Evolutionary conservation across 2,329 filamentous ascomycete genomes (phyloP), one percentile per base, ranked within the genome.

Genomic region (Curvularia lunata): DNA sequence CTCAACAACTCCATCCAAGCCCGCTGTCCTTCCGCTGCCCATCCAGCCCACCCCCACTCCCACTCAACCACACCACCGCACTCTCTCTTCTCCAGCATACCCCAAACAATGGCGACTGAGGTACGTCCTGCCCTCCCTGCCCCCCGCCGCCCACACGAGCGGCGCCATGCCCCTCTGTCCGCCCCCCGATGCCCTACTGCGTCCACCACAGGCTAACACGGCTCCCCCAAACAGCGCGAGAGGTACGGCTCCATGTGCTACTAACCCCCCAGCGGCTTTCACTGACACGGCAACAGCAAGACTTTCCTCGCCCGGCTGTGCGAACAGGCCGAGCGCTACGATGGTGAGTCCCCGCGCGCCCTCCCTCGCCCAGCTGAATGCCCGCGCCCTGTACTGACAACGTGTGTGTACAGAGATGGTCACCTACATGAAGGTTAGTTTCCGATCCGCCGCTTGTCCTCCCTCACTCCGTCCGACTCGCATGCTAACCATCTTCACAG

Each of bases 311-410:
- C 95, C 82, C 90, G 95, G 85, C 92, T 99, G 80, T 98, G 95
- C 87, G 95, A 98, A 91, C 95, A 99, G 89, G 95, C 95, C 80
- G 95, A 98, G 88, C 94, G 94, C 80, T 99, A 99, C 84, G 94
- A 99, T 94, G 95, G 86, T 88, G 80, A 81, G 85, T 79, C 66
- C 70, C 52, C 23, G 51, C 58, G 54, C 57, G 58, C 43, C 53
- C 59, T 50, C 57, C 7, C 18, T 6, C 38, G 5, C 38, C 38
- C 38, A 55, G 55, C 60, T 47, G 48, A 28, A 28, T 49, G 58
- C 45, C 59, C 56, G 62, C 66, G 62, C 59, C 52, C 25, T 68
- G 38, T 41, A 70, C 73, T 77, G 70, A 75, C 79, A 50, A 70
- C 59, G 58, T 54, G 13, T 65, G 64, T 66, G 64, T 61, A 67